These are phyloP conservation scores for Cucurbita pepo DNA, from an alignment of 306 rosid genomes.

Conservation along the genomic window DNA sequence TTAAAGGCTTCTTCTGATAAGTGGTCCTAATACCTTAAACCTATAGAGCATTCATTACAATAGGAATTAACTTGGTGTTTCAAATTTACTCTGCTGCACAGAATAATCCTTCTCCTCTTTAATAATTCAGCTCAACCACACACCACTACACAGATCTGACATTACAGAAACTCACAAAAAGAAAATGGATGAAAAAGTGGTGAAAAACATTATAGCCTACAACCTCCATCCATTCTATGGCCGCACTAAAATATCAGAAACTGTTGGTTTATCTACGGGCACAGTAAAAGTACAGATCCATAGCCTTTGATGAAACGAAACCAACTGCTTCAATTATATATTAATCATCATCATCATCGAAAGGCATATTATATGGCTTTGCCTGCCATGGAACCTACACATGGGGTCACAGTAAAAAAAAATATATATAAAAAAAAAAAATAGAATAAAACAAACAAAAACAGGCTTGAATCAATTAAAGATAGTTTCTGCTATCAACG, in stretches of 20 bases:
- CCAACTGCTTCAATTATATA: background rate
- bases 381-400: slow-evolving; percentile 9
- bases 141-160: background rate
- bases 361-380: background rate
- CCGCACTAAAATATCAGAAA: background rate
- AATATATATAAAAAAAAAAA: background rate
- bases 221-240: slow-evolving; percentile 1
- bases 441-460: background rate
- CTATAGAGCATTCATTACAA: background rate
- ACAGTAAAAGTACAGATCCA: slow-evolving; percentile 3
- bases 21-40: background rate
- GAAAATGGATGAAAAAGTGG: background rate
- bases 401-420: background rate
- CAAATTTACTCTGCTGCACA: background rate
- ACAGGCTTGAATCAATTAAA: background rate
- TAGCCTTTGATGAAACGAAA: background rate
- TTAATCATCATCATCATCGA: background rate
- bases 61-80: background rate
- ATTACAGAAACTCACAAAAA: background rate
- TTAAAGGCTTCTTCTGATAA: background rate
- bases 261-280: slow-evolving; percentile 6
- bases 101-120: background rate
- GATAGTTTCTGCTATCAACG: background rate
- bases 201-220: background rate
- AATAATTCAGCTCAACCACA: background rate